These are phyloP conservation scores for Schizosaccharomyces osmophilus DNA, from an alignment of 805 yeast species.

Conservation along the genomic window DNA sequence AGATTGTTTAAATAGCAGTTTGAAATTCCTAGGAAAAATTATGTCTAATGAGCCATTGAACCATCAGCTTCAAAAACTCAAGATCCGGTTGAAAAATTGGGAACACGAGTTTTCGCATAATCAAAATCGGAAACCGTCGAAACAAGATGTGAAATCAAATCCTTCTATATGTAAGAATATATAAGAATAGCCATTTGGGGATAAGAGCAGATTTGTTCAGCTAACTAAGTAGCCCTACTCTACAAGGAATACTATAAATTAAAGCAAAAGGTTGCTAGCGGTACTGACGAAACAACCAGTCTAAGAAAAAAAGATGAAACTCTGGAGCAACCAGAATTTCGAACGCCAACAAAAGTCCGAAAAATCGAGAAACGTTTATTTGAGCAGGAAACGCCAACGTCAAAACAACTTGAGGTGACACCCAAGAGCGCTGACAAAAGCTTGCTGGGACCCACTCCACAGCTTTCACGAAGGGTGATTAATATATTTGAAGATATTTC, in stretches of 20 bases:
- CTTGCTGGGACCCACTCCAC: not conserved
- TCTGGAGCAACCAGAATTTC: not conserved
- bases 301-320: not conserved
- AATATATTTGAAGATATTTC: not conserved
- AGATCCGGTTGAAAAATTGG: slow-evolving; percentile 29
- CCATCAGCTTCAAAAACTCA: slow-evolving; percentile 8
- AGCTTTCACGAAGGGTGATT: not conserved
- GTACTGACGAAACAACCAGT: not conserved
- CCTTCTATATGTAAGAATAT: slow-evolving; percentile 14
- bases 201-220: too few species aligned
- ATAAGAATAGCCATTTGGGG: not conserved
- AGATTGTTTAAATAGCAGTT: too few species aligned
- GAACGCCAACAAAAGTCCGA: not conserved
- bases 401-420: not conserved
- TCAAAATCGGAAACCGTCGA: slow-evolving; percentile 23
- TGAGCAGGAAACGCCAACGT: too few species aligned
- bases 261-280: not conserved
- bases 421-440: not conserved
- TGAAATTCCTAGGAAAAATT: not conserved
- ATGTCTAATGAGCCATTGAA: not conserved
- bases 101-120: slow-evolving; percentile 21
- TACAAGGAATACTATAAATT: slow-evolving; percentile 9
- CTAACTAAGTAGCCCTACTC: not conserved
- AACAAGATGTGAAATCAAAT: slow-evolving; percentile 22
- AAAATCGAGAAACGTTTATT: too few species aligned